Evolutionary conservation across 441 rosid species (phyloP).

Genomic region (Mallotus japonicus): DNA sequence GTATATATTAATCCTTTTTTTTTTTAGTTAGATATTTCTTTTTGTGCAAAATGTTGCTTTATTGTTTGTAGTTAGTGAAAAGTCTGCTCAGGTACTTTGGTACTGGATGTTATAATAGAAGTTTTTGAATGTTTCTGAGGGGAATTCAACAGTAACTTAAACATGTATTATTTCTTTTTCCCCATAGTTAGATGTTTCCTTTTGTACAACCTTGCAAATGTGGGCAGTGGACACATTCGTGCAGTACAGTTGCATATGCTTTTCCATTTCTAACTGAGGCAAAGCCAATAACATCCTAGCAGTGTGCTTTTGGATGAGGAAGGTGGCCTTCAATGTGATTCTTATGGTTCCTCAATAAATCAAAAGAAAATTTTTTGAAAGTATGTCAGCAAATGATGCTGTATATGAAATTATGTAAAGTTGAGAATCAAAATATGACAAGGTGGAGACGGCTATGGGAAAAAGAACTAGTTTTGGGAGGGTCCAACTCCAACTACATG

Average conservation of each 20-base stretch:
- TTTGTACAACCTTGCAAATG: neutral
- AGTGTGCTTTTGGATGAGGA: neutral
- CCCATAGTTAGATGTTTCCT: no score
- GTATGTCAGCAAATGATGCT: neutral
- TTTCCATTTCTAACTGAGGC: neutral
- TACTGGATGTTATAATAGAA: no score
- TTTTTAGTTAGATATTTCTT: neutral
- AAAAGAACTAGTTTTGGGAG: no score
- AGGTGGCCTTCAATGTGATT: neutral
- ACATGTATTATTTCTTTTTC: no score
- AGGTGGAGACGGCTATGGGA: no score
- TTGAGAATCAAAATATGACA: no score
- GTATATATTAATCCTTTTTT: neutral
- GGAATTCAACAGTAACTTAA: no score
- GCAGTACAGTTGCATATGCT: neutral
- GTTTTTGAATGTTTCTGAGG: no score
- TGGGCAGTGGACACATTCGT: neutral
- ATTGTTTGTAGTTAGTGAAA: neutral
- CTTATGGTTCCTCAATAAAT: neutral
- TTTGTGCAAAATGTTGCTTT: neutral
- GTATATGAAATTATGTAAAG: neutral
- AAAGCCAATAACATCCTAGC: neutral
- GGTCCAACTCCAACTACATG: neutral
- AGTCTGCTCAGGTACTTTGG: neutral
- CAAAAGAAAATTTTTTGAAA: neutral